A percentile compares a stretch with the other conserved stretches of the same genome.
Conservation (phyloP, 225 moss, liverwort and hornwort species). For the Asterella californica region DNA sequence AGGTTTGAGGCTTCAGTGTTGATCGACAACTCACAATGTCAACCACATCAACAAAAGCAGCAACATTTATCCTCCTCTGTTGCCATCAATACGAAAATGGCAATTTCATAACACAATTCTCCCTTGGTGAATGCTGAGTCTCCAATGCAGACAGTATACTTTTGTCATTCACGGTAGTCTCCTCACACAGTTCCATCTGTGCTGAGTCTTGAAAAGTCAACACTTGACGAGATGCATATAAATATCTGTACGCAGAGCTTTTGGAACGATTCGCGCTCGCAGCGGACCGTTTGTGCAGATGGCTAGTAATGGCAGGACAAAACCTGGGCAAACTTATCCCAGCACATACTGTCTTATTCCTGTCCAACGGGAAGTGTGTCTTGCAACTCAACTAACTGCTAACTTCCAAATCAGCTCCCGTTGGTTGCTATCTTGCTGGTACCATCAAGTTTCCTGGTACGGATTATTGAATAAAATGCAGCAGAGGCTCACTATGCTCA, state of each 20-base stretch:
- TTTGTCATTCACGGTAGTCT: too few species aligned
- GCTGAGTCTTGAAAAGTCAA: too few species aligned
- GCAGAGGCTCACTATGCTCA: not conserved
- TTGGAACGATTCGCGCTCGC: not conserved
- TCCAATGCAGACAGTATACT: too few species aligned
- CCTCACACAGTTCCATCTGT: too few species aligned
- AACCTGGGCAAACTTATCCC: not conserved
- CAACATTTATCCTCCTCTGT: too few species aligned
- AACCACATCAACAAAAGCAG: not conserved
- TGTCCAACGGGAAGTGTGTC: not conserved
- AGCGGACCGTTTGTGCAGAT: not conserved
- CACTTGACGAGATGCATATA: too few species aligned
- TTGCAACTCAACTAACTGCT: not conserved
- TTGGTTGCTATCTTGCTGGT: not conserved
- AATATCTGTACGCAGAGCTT: too few species aligned
- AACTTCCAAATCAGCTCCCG: not conserved
- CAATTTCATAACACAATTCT: too few species aligned
- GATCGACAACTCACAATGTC: not conserved
- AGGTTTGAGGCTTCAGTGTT: not conserved
- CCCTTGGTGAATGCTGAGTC: too few species aligned
- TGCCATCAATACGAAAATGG: too few species aligned
- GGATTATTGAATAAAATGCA: not conserved
- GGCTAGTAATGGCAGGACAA: not conserved
- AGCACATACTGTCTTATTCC: not conserved
- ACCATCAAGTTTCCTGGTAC: not conserved